Evolutionary conservation across 2,329 filamentous ascomycete species (phyloP).

Genomic region (Piedraia hortae): DNA sequence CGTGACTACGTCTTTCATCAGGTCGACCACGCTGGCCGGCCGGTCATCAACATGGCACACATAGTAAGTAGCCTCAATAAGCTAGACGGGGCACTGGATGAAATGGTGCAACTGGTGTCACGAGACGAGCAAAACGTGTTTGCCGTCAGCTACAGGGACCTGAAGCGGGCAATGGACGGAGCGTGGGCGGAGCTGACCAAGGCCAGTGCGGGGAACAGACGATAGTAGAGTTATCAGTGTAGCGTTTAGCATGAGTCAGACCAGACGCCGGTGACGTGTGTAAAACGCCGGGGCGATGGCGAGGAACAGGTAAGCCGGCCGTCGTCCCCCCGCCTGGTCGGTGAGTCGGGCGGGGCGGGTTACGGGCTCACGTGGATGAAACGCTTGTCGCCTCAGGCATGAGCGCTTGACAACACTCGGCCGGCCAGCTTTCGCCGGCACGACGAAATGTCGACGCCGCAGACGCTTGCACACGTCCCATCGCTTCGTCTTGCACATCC

Average conservation of each 20-base stretch:
- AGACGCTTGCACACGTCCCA: conserved; percentile 10
- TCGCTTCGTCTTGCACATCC: conserved; percentile 9
- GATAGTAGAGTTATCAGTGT: too few relatives aligned
- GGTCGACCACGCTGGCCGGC: conserved; percentile 58
- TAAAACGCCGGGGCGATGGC: too few relatives aligned
- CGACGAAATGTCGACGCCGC: conserved; percentile 11
- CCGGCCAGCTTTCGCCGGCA: too few relatives aligned
- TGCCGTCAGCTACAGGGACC: conserved; percentile 68
- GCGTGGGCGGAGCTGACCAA: conserved; percentile 28
- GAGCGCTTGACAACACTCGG: conserved; percentile 1
- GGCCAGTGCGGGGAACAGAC: conserved; percentile 2
- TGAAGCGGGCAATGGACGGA: conserved; percentile 38
- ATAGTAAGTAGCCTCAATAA: conserved; percentile 73
- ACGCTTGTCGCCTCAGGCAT: too few relatives aligned
- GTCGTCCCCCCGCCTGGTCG: too few relatives aligned
- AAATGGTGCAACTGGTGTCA: conserved; percentile 62
- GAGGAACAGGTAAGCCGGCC: too few relatives aligned
- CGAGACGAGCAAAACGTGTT: conserved; percentile 77
- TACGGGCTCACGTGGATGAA: too few relatives aligned
- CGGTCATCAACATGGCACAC: conserved; percentile 66
- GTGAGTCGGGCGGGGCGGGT: too few relatives aligned
- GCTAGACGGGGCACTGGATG: conserved; percentile 66
- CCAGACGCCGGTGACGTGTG: too few relatives aligned
- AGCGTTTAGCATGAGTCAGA: too few relatives aligned
- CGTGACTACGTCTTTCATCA: conserved; percentile 95